A percentile compares a stretch with the other conserved stretches of the same genome.
Evolutionary conservation across 2,329 filamentous ascomycete species (phyloP).

Genomic region (Fusarium burgessii): DNA sequence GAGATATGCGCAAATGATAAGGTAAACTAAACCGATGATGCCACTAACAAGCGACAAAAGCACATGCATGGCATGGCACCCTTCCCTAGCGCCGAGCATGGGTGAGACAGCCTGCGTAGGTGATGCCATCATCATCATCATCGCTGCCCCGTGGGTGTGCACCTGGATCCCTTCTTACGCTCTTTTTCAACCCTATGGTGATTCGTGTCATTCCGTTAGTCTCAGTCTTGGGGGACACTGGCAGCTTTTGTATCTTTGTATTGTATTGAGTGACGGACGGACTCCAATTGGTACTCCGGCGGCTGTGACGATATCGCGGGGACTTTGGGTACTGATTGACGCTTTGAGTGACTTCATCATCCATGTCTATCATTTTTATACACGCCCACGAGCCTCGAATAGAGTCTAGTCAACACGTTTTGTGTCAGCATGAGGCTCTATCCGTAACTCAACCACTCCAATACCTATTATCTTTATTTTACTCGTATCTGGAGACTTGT

Average conservation of each 20-base stretch:
- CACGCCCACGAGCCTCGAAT: constrained; percentile 17
- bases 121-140: constrained; percentile 38
- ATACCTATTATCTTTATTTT: background rate
- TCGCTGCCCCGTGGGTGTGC: constrained; percentile 27
- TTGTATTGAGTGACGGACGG: background rate
- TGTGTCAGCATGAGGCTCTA: constrained; percentile 11
- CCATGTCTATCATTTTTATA: constrained; percentile 7
- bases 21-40: constrained; percentile 28
- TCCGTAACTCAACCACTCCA: background rate
- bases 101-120: constrained; percentile 7
- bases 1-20: constrained; percentile 9
- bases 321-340: constrained; percentile 23
- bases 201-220: constrained; percentile 14
- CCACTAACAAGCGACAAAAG: constrained; percentile 22
- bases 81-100: constrained; percentile 16
- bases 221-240: constrained; percentile 3
- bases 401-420: background rate
- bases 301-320: constrained; percentile 30
- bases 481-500: background rate
- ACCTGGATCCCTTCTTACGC: constrained; percentile 20
- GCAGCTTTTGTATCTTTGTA: constrained; percentile 22
- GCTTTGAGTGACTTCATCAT: constrained; percentile 31
- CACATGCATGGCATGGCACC: constrained; percentile 18
- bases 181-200: background rate
- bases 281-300: constrained; percentile 5